Evolutionary conservation across 225 moss, liverwort and hornwort genomes (phyloP).

Genomic region (Marchantia paleacea): DNA sequence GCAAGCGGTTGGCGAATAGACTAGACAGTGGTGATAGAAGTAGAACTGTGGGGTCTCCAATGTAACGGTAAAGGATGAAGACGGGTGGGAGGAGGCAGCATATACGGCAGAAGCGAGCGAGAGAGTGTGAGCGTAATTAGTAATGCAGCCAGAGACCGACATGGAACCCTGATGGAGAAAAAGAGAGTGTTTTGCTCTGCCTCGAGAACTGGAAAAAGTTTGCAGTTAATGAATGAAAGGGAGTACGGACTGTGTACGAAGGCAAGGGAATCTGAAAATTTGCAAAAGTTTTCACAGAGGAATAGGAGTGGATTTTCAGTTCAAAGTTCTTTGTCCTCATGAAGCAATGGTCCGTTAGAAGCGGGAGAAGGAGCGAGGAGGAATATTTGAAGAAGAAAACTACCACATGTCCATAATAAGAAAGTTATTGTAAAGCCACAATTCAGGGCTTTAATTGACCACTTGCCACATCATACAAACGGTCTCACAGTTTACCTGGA

Average conservation of each 20-base stretch:
- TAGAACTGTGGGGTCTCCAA: background rate
- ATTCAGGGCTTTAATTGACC: background rate
- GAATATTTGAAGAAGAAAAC: background rate
- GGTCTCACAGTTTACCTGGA: background rate
- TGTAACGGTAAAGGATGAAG: background rate
- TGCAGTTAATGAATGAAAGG: background rate
- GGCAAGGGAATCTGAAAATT: background rate
- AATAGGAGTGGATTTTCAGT: background rate
- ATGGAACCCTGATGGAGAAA: too few relatives aligned
- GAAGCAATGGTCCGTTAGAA: background rate
- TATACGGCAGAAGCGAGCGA: too few relatives aligned
- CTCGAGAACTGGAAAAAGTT: background rate
- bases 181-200: background rate
- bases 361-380: background rate
- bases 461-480: background rate
- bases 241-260: constrained; percentile 4
- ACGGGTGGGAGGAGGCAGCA: background rate
- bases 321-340: background rate
- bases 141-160: too few relatives aligned
- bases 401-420: background rate
- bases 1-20: background rate
- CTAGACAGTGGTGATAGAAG: background rate
- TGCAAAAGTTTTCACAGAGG: background rate
- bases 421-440: background rate
- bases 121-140: too few relatives aligned